Evolutionary conservation across 78 protist species (phyloP), one percentile per base, ranked within the genome.

Genomic region (Dictyostelium brefeldianum): DNA sequence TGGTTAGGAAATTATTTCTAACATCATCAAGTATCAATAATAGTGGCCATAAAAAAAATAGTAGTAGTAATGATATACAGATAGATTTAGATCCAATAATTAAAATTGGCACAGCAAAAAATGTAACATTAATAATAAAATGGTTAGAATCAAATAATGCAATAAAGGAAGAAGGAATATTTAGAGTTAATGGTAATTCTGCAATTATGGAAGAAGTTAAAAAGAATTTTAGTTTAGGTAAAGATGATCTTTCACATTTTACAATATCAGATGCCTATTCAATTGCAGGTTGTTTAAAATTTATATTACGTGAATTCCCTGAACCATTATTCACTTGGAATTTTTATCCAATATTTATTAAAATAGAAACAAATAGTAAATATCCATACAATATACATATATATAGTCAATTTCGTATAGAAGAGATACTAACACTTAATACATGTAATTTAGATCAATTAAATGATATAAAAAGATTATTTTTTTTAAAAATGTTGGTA

Each of bases 221-320:
- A 59, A 59, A 59, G 69, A 20, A 59, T 59, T 59, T 59, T 59
- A 59, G 69, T 59, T 29, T 22, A 59, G 69, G 69, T 9, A 59
- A 59, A 59, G 69, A 59, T 59, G 69, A 59, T 59, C 2, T 59
- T 22, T 9, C 69, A n/a, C n/a, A 59, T 22, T 59, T n/a, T 22
- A 59, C 29, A 15, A 22, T 29, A 6, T 8, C 69, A 20, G 92
- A 87, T 77, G 62, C 83, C 12, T 78, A 87, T 31, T 43, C 78
- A 18, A 71, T 87, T 11, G 18, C 67, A 4, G 46, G 74, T 41
- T 75, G 78, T 46, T 51, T 87, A 22, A 87, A 87, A 43, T 57
- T 15, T 5, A 74, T 62, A 22, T 41, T 87, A 12, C n/a, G 92
- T 62, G 92, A 87, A 71, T 10, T 87, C 25, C 92, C 92, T 43